phyloP scores from a whole-genome alignment of 805 yeast species.

The Candida stauntonica region DNA sequence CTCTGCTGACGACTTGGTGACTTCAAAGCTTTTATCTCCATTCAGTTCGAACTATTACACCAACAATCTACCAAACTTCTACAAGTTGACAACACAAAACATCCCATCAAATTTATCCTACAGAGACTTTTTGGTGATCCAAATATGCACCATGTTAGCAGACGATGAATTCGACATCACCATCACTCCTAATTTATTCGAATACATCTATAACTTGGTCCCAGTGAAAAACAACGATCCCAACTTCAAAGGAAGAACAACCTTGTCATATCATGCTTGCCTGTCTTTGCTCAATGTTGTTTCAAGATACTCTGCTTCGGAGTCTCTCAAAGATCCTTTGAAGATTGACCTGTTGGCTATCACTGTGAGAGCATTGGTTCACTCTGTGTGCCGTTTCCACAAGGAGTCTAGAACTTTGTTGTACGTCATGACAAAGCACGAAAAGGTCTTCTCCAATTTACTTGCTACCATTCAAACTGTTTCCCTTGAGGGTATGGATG shows the following conservation, averaged over 20 bases:
- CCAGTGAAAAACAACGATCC: slow-evolving; percentile 36
- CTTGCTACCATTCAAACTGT: slow-evolving; percentile 6
- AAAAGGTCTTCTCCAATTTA: slow-evolving; percentile 24
- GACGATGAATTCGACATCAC: slow-evolving; percentile 31
- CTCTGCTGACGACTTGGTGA: slow-evolving; percentile 36
- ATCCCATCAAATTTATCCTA: slow-evolving; percentile 42
- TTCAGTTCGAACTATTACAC: slow-evolving; percentile 39
- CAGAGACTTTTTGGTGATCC: slow-evolving; percentile 59
- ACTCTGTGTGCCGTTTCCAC: slow-evolving; percentile 46
- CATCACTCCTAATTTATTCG: slow-evolving; percentile 47
- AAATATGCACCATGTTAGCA: slow-evolving; percentile 41
- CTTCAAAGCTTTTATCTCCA: slow-evolving; percentile 40
- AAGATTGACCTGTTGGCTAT: slow-evolving; percentile 57
- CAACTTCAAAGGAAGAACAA: slow-evolving; percentile 26
- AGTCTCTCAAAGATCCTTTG: slow-evolving; percentile 28
- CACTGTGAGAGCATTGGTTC: slow-evolving; percentile 51
- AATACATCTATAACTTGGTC: slow-evolving; percentile 58
- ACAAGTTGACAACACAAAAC: slow-evolving; percentile 36
- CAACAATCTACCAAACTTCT: slow-evolving; percentile 48
- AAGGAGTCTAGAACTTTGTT: slow-evolving; percentile 50
- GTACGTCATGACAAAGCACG: slow-evolving; percentile 41
- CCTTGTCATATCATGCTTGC: slow-evolving; percentile 49
- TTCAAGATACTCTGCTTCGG: slow-evolving; percentile 27
- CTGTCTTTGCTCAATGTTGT: slow-evolving; percentile 39
- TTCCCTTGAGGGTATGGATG: slow-evolving; percentile 1